Conservation (phyloP, 306 rosid genomes). For the Lablab purpureus region DNA sequence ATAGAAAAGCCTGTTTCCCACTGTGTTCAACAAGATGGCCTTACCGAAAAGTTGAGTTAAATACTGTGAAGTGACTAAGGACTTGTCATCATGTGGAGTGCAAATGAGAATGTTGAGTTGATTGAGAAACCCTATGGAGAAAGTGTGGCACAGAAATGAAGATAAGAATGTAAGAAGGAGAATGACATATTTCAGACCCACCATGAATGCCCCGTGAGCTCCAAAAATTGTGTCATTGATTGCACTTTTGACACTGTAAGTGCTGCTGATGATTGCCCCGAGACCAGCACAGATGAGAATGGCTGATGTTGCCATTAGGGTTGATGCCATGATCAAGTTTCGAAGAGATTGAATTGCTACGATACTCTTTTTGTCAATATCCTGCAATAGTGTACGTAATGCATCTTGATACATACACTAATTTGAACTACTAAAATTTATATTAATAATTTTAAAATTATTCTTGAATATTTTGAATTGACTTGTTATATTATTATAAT, state of each 20-base stretch:
- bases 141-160: slow-evolving; percentile 33
- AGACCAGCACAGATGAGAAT: slow-evolving; percentile 42
- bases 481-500: too few species aligned
- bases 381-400: too few species aligned
- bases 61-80: slow-evolving; percentile 31
- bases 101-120: slow-evolving; percentile 38
- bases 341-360: slow-evolving; percentile 34
- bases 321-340: slow-evolving; percentile 36
- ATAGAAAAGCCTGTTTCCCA: slow-evolving; percentile 77
- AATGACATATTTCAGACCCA: slow-evolving; percentile 19
- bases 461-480: too few species aligned
- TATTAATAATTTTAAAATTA: too few species aligned
- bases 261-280: slow-evolving; percentile 46
- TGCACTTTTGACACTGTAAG: slow-evolving; percentile 24
- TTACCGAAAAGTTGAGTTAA: slow-evolving; percentile 30
- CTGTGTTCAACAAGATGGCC: slow-evolving; percentile 23
- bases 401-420: too few species aligned
- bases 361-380: slow-evolving; percentile 19
- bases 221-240: slow-evolving; percentile 29
- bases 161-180: background rate
- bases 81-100: slow-evolving; percentile 34
- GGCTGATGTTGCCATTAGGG: slow-evolving; percentile 40
- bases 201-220: slow-evolving; percentile 16
- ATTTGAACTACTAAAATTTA: too few species aligned
- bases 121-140: background rate